These are phyloP conservation scores for Posidonia australis DNA, from an alignment of 106 monocot species.

Conservation along the genomic window DNA sequence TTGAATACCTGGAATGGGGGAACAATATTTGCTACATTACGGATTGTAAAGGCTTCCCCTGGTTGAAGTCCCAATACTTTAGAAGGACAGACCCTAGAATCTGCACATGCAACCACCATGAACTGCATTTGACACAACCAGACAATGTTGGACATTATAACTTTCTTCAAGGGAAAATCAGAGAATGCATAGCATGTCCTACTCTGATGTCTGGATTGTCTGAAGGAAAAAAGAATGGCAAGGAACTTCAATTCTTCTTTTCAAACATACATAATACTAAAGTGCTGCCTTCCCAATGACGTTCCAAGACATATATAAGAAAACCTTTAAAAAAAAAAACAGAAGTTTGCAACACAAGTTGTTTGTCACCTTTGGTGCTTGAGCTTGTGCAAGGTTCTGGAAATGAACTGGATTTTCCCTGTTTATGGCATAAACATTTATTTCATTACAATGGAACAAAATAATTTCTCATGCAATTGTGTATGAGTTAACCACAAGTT, in stretches of 20 bases:
- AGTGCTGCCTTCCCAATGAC: not conserved
- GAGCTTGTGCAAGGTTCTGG: conserved; percentile 62
- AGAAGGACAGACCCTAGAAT: conserved; percentile 96
- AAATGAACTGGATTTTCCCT: conserved; percentile 65
- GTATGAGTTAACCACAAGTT: not conserved
- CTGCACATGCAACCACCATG: conserved; percentile 94
- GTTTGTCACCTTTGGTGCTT: conserved; percentile 65
- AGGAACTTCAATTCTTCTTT: too few species aligned
- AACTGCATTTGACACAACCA: conserved; percentile 53
- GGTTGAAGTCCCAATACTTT: conserved; percentile 77
- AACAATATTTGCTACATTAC: conserved; percentile 93
- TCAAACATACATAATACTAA: too few species aligned
- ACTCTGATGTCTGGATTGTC: not conserved
- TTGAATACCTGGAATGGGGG: conserved; percentile 71
- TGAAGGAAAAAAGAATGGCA: not conserved
- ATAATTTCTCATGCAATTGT: not conserved
- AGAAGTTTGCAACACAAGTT: not conserved
- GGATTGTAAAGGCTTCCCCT: conserved; percentile 91
- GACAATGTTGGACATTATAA: not conserved
- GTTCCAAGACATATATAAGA: not conserved
- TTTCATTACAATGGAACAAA: conserved; percentile 5
- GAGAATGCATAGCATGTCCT: not conserved
- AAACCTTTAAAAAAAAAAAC: not conserved
- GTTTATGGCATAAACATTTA: conserved; percentile 15
- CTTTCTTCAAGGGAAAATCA: not conserved